Percentiles rank a stretch among this genome's conserved stretches.
Evolutionary conservation across 202 grass and related monocot genomes (phyloP).

Genomic region (Digitaria exilis): DNA sequence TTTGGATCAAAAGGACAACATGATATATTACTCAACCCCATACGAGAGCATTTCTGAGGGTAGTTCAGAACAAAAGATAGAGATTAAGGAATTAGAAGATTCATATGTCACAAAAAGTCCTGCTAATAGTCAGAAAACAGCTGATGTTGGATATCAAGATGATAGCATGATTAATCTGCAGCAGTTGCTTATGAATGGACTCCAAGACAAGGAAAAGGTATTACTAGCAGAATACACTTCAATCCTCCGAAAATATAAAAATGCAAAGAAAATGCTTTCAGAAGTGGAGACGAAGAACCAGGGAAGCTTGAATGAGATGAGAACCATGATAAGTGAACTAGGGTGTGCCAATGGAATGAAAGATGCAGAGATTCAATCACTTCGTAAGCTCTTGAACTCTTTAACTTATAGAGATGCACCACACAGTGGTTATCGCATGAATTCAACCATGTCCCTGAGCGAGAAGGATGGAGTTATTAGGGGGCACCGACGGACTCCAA

Average conservation of each 20-base stretch:
- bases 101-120: constrained; percentile 5
- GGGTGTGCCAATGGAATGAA: constrained; percentile 53
- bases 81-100: constrained; percentile 20
- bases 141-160: constrained; percentile 33
- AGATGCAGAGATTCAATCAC: constrained; percentile 56
- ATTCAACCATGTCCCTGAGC: constrained; percentile 22
- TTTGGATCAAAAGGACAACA: constrained; percentile 19
- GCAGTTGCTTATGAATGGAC: constrained; percentile 50
- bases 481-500: constrained; percentile 44
- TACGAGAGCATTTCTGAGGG: neutral
- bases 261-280: constrained; percentile 48
- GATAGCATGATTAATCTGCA: constrained; percentile 45
- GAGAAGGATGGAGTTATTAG: constrained; percentile 24
- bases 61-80: constrained; percentile 2
- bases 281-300: constrained; percentile 58
- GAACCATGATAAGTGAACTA: constrained; percentile 48
- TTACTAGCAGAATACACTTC: constrained; percentile 61
- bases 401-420: constrained; percentile 31
- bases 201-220: constrained; percentile 66
- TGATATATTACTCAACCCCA: constrained; percentile 22
- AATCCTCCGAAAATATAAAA: constrained; percentile 63
- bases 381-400: constrained; percentile 39
- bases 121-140: constrained; percentile 8
- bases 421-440: constrained; percentile 20
- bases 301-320: constrained; percentile 46